Conservation (phyloP, 148 eudicot genomes). For the Polygonum aviculare region DNA sequence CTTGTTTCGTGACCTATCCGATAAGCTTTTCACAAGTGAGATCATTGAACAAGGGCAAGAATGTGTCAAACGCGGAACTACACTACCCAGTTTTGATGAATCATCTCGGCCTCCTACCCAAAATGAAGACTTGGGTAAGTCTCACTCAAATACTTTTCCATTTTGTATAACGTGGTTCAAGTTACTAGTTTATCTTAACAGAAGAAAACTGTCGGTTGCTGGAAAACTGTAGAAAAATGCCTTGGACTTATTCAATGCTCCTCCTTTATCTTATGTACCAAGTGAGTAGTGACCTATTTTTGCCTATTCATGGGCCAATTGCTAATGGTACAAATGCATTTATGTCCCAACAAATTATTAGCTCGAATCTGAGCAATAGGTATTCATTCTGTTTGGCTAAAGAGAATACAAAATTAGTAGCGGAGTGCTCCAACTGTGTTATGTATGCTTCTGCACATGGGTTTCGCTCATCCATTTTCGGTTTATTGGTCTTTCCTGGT, state of each 20-base stretch:
- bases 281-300: not conserved
- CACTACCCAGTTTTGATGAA: slow-evolving; percentile 23
- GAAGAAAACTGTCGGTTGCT: not conserved
- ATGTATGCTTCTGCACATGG: no score
- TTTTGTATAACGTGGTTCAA: not conserved
- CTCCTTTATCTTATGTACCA: not conserved
- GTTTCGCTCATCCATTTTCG: no score
- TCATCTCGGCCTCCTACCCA: slow-evolving; percentile 16
- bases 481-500: no score
- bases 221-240: not conserved
- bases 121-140: slow-evolving; percentile 58
- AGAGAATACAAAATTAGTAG: no score
- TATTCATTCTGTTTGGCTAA: not conserved
- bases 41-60: slow-evolving; percentile 56
- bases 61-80: slow-evolving; percentile 11
- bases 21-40: slow-evolving; percentile 86
- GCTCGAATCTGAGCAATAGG: not conserved
- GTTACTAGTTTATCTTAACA: not conserved
- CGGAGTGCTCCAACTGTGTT: no score
- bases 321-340: not conserved
- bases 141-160: not conserved
- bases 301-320: not conserved
- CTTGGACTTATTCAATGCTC: no score
- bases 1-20: slow-evolving; percentile 86
- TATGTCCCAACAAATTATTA: not conserved